Conservation (phyloP, 1,284 basidiomycete genomes). For the Earliella scabrosa region DNA sequence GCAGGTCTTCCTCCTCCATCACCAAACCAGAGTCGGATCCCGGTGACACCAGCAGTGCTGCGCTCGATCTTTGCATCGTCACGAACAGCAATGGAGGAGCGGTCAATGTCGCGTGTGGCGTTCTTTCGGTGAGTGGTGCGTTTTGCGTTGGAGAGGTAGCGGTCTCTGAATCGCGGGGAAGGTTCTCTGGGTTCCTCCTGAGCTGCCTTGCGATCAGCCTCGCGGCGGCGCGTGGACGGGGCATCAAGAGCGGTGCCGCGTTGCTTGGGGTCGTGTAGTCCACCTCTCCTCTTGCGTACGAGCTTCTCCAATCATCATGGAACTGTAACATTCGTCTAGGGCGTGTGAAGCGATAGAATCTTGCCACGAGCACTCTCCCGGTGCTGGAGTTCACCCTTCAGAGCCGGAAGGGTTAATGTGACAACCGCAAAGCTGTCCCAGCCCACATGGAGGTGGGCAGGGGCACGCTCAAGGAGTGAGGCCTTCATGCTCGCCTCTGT, state of each 20-base stretch:
- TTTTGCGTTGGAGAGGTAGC: not conserved
- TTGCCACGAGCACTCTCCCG: too few relatives aligned
- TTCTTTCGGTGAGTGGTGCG: conserved; percentile 69
- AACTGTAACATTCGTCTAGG: not conserved
- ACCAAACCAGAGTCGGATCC: conserved; percentile 58
- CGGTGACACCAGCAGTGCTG: conserved; percentile 79
- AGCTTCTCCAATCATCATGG: not conserved
- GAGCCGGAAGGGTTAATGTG: too few relatives aligned
- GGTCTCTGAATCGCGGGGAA: conserved; percentile 31
- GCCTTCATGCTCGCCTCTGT: conserved; percentile 16
- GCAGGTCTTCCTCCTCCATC: conserved; percentile 27
- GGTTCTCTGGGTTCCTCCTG: conserved; percentile 78
- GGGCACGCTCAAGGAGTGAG: conserved; percentile 18
- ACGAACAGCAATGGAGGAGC: conserved; percentile 75
- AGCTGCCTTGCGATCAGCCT: conserved; percentile 81
- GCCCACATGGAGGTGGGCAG: not conserved
- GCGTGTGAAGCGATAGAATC: not conserved
- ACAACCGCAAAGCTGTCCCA: too few relatives aligned
- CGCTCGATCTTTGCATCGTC: conserved; percentile 84
- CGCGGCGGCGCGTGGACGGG: conserved; percentile 68
- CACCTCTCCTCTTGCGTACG: not conserved
- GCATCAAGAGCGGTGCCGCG: conserved; percentile 62
- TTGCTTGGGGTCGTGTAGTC: conserved; percentile 51
- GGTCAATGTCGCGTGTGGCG: conserved; percentile 78
- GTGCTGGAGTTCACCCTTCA: too few relatives aligned